Evolutionary conservation across 2,329 filamentous ascomycete species (phyloP), one percentile per base, ranked within the genome.

Genomic region (Trichoderma oligosporum): DNA sequence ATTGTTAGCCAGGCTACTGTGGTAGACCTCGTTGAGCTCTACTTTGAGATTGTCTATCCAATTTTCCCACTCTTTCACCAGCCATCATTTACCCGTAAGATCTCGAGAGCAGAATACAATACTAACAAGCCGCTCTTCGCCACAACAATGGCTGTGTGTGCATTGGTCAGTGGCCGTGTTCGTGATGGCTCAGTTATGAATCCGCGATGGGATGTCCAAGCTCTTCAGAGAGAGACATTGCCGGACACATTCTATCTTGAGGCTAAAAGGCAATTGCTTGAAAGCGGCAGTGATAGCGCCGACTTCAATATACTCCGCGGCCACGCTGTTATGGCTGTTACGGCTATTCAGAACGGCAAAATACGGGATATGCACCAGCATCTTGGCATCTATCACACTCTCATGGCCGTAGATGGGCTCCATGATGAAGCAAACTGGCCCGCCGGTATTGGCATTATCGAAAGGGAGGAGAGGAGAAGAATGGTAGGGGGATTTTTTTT

Each of bases 391-490:
- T 82, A 81, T 61, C 74, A 77, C 61, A 78, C 75, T 9, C 64
- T 82, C 9, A 71, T 75, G 6, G 73, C 73, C 6, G 76, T 81
- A 63, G 72, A 79, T 58, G 68, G 71, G 2, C 71, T 81, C n/a
- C 77, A 82, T 61, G 78, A 82, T 61, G 81, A 83, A 62, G 67
- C 71, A 4, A 71, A 76, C 11, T 83, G 81, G 81, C 79, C 79
- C 0, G 67, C 68, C 4, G 67, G 71, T 11, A 68, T 81, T 7
- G 69, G 70, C 9, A 63, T 71, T 4, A 69, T 79, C 7, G 79
- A 82, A 62, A 68, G 65, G 14, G 78, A 82, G 62, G 75, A 79
- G 64, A 70, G 78, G 18, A 59, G 65, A 36, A 70, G 78, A 61
- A 62, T 80, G 61, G 78, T 79, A 35, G 20, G 51, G 7, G n/a